These are phyloP conservation scores for Penicillium malachiteum DNA, from an alignment of 495 filamentous ascomycete species.

Conservation along the genomic window DNA sequence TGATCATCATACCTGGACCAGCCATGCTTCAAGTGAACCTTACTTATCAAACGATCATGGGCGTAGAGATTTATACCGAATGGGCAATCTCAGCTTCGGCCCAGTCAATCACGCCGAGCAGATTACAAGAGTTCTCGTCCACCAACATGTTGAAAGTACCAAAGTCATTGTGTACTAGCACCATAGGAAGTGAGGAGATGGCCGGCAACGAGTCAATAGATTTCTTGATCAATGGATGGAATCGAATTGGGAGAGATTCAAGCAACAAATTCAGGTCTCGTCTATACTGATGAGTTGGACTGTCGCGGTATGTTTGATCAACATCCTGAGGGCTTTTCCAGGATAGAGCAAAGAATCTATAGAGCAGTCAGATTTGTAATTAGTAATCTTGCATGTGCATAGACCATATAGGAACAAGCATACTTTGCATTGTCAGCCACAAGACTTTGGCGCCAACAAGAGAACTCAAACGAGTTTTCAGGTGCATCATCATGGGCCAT, in stretches of 20 bases:
- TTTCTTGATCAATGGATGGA: conserved; percentile 24
- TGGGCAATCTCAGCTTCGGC: conserved; percentile 36
- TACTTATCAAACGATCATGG: conserved; percentile 29
- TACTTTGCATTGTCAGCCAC: not conserved
- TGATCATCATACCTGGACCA: not conserved
- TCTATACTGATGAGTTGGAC: conserved; percentile 19
- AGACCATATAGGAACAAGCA: conserved; percentile 8
- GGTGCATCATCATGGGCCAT: not conserved
- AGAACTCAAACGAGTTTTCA: not conserved
- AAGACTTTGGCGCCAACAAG: not conserved
- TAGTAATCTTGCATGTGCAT: not conserved
- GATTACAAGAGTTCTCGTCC: conserved; percentile 30
- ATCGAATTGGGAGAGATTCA: not conserved
- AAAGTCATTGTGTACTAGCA: conserved; percentile 39
- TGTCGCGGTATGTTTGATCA: conserved; percentile 21
- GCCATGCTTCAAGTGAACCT: conserved; percentile 19
- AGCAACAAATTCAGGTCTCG: conserved; percentile 19
- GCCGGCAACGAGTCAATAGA: conserved; percentile 25
- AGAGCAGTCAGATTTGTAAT: conserved; percentile 15
- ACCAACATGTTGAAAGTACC: conserved; percentile 40
- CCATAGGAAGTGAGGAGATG: conserved; percentile 40
- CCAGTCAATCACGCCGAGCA: conserved; percentile 42
- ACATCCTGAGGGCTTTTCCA: conserved; percentile 35
- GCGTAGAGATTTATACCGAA: conserved; percentile 42
- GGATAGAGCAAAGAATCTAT: conserved; percentile 34